phyloP scores from a whole-genome alignment of 2,329 filamentous ascomycete species.

The Setomelanomma holmii region DNA sequence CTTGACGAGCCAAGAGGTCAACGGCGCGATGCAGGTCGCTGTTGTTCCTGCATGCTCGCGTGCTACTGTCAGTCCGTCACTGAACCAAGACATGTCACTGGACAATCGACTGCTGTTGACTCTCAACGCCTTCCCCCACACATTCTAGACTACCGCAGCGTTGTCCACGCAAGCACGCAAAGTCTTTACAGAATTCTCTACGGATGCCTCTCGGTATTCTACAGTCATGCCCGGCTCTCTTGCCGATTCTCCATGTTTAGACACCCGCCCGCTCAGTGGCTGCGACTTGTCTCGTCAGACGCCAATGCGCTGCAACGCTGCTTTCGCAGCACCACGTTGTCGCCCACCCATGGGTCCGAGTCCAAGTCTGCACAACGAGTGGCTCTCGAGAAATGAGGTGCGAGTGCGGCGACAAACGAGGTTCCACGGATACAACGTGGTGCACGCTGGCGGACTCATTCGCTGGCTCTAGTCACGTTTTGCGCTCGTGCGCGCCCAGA shows the following conservation, averaged over 20 bases:
- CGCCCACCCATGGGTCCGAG: conserved; percentile 9
- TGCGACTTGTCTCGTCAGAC: conserved; percentile 19
- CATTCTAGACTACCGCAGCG: not conserved
- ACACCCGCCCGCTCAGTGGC: conserved; percentile 9
- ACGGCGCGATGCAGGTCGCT: too few relatives aligned
- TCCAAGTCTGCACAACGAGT: not conserved
- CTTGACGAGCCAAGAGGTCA: too few relatives aligned
- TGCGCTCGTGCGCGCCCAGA: conserved; percentile 1
- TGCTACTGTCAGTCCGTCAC: conserved; percentile 7
- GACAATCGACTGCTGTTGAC: not conserved
- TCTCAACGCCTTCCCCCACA: not conserved
- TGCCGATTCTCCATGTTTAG: not conserved
- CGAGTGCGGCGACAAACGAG: not conserved
- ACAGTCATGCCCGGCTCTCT: not conserved
- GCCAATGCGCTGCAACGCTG: conserved; percentile 23
- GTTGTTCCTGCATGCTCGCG: conserved; percentile 8
- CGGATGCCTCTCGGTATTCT: not conserved
- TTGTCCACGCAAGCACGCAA: not conserved
- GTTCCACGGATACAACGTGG: conserved; percentile 4
- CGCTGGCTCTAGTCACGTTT: conserved; percentile 27
- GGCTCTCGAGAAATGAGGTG: not conserved
- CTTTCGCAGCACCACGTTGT: conserved; percentile 25
- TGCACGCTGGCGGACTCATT: not conserved
- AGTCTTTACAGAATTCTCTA: not conserved
- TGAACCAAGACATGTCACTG: not conserved